Evolutionary conservation across 805 yeast genomes (phyloP), one percentile per base, ranked within the genome.

Genomic region (Yarrowia bubula): DNA sequence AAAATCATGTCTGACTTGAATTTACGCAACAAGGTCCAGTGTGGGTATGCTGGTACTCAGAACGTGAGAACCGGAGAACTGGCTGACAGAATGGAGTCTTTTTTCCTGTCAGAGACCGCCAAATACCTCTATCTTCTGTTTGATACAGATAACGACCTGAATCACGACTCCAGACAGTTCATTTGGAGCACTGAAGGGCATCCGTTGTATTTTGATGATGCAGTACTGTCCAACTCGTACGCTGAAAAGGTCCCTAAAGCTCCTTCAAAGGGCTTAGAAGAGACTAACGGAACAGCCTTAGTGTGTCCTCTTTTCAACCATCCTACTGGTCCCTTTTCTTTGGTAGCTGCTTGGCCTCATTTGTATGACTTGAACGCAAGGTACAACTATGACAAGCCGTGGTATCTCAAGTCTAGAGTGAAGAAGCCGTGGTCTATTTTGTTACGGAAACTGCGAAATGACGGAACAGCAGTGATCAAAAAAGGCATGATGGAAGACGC

Each of bases 31-130:
- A 79, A 77, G 67, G 82, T 85, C 0, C 75, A 79, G 1, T 92
- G 98, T 78, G 98, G 98, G 2, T 88, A 89, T 72, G 83, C 89
- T 7, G 96, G 97, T 0, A 73, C 84, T 14, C 87, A 85, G 67
- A 88, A 92, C 71, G 78, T 92, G 0, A 74, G 86, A 17, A 81
- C 84, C 0, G 89, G 89, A 0, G 75, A 78, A 60, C 74, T 76
- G 64, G 92, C 90, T 69, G 86, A 92, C 74, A 79, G 97, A 64
- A 92, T 92, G 97, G 98, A 92, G 72, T 85, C 95, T 6, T 92
- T 92, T 79, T 96, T 90, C 6, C 73, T 92, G 67, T 86, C 96
- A 66, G 98, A 92, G 73, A 89, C 96, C 0, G 79, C 90, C 66
- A 92, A 92, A 75, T 92, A 92, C 72, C 76, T 92, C 13, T 92